Percentiles rank a stretch among this genome's conserved stretches.
These are phyloP conservation scores for Taphrina sp. DNA, from an alignment of 1,139 yeast species.

Conservation along the genomic window DNA sequence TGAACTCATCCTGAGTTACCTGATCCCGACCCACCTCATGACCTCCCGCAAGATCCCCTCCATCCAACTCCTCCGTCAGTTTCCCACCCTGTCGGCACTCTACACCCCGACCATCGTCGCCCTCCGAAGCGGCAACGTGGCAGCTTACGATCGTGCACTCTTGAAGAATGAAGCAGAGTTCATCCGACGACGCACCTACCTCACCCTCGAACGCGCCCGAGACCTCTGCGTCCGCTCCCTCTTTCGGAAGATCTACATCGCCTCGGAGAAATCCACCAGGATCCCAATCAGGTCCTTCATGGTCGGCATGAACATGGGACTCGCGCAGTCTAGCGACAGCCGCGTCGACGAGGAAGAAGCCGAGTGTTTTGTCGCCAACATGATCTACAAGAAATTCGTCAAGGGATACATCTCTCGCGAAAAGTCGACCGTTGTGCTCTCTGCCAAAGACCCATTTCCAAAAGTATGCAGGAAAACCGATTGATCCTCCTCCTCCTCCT, in stretches of 20 bases:
- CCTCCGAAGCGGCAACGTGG: conserved; percentile 57
- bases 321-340: conserved; percentile 30
- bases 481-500: neutral
- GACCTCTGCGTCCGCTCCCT: conserved; percentile 54
- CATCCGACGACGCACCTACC: conserved; percentile 60
- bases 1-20: conserved; percentile 43
- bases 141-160: conserved; percentile 51
- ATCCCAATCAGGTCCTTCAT: conserved; percentile 54
- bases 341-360: conserved; percentile 42
- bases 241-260: conserved; percentile 47
- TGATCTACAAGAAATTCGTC: conserved; percentile 60
- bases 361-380: conserved; percentile 69
- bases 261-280: conserved; percentile 47
- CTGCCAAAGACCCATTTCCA: conserved; percentile 76
- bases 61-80: conserved; percentile 50
- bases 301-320: conserved; percentile 50
- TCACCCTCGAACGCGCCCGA: conserved; percentile 56
- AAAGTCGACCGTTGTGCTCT: conserved; percentile 69
- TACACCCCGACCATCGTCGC: conserved; percentile 56
- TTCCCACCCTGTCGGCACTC: conserved; percentile 49
- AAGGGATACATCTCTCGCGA: conserved; percentile 85
- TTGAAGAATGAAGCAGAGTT: conserved; percentile 52
- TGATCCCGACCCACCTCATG: conserved; percentile 46
- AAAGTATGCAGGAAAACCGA: conserved; percentile 34
- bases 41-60: conserved; percentile 43